Percentiles rank a stretch among this genome's conserved stretches.
phyloP scores from a whole-genome alignment of 2,329 filamentous ascomycete genomes.

The Cordyceps sp. region DNA sequence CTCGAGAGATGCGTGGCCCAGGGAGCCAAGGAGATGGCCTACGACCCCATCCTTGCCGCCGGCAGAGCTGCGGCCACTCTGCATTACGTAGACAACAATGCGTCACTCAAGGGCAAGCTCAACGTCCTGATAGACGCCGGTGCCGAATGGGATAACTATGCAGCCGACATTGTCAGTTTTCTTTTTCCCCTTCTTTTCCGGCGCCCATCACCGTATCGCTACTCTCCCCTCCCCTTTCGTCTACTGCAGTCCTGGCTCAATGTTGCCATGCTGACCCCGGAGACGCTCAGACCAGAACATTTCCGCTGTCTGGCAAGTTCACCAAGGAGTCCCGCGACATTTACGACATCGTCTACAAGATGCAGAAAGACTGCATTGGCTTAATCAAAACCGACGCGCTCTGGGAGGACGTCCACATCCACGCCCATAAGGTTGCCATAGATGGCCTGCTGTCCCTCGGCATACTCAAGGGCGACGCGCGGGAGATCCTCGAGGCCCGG shows the following conservation, averaged over 20 bases:
- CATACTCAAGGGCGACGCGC: constrained; percentile 49
- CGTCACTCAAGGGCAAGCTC: constrained; percentile 51
- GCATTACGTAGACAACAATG: constrained; percentile 72
- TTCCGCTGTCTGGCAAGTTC: constrained; percentile 62
- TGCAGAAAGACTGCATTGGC: constrained; percentile 67
- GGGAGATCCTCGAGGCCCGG: constrained; percentile 60
- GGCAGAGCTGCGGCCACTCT: constrained; percentile 70
- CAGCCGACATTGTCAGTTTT: constrained; percentile 39
- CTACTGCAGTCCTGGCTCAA: too few species aligned
- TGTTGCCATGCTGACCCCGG: too few species aligned
- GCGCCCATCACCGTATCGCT: too few species aligned
- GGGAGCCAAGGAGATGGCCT: constrained; percentile 70
- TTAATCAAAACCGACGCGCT: constrained; percentile 55
- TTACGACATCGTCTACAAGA: constrained; percentile 70
- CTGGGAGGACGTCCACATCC: constrained; percentile 70
- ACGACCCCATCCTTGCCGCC: constrained; percentile 70
- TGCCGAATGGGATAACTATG: constrained; percentile 58
- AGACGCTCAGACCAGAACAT: constrained; percentile 60
- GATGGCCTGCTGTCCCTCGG: constrained; percentile 61
- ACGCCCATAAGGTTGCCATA: constrained; percentile 69
- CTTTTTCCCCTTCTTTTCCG: not conserved
- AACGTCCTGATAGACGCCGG: constrained; percentile 77
- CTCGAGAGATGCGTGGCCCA: constrained; percentile 58
- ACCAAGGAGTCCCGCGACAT: constrained; percentile 54
- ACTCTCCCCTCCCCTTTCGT: too few species aligned